Base-by-base conservation (phyloP, 495 filamentous ascomycete genomes). In the Xylaria sp. region DNA sequence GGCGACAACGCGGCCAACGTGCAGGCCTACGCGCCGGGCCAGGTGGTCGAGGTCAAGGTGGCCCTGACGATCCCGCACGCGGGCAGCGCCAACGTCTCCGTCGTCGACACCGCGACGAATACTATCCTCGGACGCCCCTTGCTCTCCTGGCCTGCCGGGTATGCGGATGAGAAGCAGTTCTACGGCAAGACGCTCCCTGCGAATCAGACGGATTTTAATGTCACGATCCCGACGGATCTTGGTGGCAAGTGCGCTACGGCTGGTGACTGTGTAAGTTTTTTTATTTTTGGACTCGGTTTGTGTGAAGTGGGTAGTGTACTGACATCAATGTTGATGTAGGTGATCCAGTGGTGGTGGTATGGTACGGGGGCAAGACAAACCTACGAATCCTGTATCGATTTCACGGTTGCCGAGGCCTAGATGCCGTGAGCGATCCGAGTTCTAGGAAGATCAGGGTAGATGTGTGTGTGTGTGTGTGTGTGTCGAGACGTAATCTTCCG, bases 301-400 rank as follows among this genome's bases (percentile, higher is more conserved):
- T 19, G 33, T 14, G 19, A 68, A 44, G 26, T 5, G 9, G 35
- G 46, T 11, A 46, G n/a, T 57, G 46, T 33, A 72, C 50, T 46
- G 21, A 61, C n/a, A 21, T 0, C 1, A 15, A 50, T 40, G 11
- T 5, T 19, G 15, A 15, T 79, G 66, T 70, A 90, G 82, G 82
- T 90, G 31, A 82, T 93, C 35, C 90, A 93, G 77, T 89, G 87
- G 86, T 90, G 82, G 79, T 94, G 91, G 91, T 89, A 88, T 73
- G 90, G 90, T 64, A 83, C 85, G 50, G 86, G 84, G 9, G 88
- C 90, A 43, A 85, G 87, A 58, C 91, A 94, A 84, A 92, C 91
- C 35, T 93, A 93, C 72, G 89, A 93, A 85, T 86, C 86, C 52
- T 93, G 91, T 76, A 76, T 92, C 73, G 91, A 94, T 77, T 92